phyloP scores from a whole-genome alignment of 768 basidiomycete species.

The Baorangia bicolor region DNA sequence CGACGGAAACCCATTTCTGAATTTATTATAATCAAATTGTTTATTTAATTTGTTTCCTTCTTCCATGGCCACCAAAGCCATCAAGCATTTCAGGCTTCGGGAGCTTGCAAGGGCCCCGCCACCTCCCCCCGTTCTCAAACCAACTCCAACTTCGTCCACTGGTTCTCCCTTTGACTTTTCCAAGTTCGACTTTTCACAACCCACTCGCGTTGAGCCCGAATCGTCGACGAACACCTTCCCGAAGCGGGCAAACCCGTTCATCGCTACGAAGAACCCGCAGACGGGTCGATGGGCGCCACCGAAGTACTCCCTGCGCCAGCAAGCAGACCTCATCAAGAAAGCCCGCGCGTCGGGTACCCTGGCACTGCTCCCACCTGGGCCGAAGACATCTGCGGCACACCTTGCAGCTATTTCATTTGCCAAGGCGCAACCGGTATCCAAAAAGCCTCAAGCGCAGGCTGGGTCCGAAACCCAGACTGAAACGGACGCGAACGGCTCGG shows the following conservation, averaged over 20 bases:
- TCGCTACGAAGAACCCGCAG: constrained; percentile 57
- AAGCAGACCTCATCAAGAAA: constrained; percentile 75
- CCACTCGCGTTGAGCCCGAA: background rate
- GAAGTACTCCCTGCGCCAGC: constrained; percentile 69
- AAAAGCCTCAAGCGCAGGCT: constrained; percentile 3
- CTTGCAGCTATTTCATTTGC: constrained; percentile 21
- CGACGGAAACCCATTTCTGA: background rate
- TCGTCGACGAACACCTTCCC: constrained; percentile 10
- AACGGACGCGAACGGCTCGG: background rate
- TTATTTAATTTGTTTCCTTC: background rate
- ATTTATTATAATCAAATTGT: background rate
- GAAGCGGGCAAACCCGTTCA: constrained; percentile 60
- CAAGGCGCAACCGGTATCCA: constrained; percentile 11
- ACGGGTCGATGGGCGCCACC: constrained; percentile 68
- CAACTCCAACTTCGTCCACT: background rate
- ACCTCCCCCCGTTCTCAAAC: constrained; percentile 28
- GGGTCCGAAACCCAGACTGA: background rate
- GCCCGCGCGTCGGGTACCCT: constrained; percentile 55
- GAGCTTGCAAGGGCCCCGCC: constrained; percentile 20
- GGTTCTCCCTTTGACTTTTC: constrained; percentile 13
- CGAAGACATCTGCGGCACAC: constrained; percentile 44
- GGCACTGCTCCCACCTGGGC: constrained; percentile 66
- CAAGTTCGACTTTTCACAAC: constrained; percentile 23
- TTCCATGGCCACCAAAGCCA: constrained; percentile 23
- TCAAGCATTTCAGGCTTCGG: constrained; percentile 29